Conservation (phyloP, 169 alveolate species). For the Plasmodium ovale region DNA sequence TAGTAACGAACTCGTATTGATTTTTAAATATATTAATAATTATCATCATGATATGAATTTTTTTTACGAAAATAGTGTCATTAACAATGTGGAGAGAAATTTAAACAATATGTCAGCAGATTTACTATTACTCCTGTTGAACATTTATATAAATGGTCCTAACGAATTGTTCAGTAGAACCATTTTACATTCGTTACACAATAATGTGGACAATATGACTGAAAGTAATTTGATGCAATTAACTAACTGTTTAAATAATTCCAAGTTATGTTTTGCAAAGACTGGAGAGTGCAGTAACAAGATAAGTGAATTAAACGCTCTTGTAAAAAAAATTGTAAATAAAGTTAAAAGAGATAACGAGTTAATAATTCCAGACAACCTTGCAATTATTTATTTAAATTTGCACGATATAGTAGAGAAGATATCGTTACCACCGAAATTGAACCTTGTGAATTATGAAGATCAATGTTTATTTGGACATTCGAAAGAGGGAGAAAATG, state of each 20-base stretch:
- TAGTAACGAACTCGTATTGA: constrained; percentile 14
- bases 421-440: neutral
- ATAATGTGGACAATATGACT: constrained; percentile 50
- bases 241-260: constrained; percentile 35
- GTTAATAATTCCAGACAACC: constrained; percentile 43
- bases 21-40: constrained; percentile 71
- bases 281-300: neutral
- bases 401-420: constrained; percentile 14
- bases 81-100: constrained; percentile 29
- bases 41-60: constrained; percentile 55
- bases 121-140: constrained; percentile 27
- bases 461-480: too few species aligned
- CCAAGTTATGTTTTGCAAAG: neutral
- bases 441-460: neutral
- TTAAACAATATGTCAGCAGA: constrained; percentile 31
- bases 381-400: constrained; percentile 40
- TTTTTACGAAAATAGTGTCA: constrained; percentile 26
- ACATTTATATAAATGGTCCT: constrained; percentile 27
- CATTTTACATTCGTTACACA: constrained; percentile 3
- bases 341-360: constrained; percentile 48
- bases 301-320: neutral
- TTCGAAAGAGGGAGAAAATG: neutral
- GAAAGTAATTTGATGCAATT: constrained; percentile 35
- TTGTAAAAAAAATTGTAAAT: constrained; percentile 46
- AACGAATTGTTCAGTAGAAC: constrained; percentile 10